Evolutionary conservation across 768 basidiomycete genomes (phyloP).

Genomic region (Boletales sp.): DNA sequence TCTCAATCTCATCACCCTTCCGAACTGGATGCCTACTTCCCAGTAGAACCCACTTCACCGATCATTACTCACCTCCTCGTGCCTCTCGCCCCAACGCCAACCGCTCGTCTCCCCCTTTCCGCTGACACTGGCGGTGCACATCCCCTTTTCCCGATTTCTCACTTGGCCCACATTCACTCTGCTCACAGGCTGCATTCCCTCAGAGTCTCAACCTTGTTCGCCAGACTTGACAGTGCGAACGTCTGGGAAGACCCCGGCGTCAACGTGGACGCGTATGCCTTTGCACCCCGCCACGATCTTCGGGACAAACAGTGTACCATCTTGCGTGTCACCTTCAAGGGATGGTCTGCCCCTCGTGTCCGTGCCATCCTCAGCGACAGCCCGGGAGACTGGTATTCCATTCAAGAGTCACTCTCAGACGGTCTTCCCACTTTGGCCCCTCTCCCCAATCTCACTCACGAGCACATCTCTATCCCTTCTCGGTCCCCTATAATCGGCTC

Average conservation of each 20-base stretch:
- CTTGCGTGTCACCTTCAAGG: slow-evolving; percentile 66
- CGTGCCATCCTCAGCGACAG: slow-evolving; percentile 67
- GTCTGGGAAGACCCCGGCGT: slow-evolving; percentile 55
- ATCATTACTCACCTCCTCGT: slow-evolving; percentile 69
- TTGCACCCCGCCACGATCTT: slow-evolving; percentile 36
- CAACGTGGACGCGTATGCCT: slow-evolving; percentile 58
- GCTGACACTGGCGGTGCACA: slow-evolving; percentile 18
- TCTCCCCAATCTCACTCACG: slow-evolving; percentile 1
- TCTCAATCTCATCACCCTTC: slow-evolving; percentile 18
- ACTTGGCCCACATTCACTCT: slow-evolving; percentile 49
- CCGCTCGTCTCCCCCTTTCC: slow-evolving; percentile 58
- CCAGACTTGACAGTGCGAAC: slow-evolving; percentile 62
- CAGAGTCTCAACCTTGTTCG: slow-evolving; percentile 65
- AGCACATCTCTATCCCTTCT: not conserved
- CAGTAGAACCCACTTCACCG: slow-evolving; percentile 28
- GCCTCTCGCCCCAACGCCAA: slow-evolving; percentile 74
- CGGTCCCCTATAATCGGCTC: slow-evolving; percentile 4
- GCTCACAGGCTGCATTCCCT: slow-evolving; percentile 54
- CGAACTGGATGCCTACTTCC: slow-evolving; percentile 64
- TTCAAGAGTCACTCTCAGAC: slow-evolving; percentile 50
- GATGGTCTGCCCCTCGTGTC: slow-evolving; percentile 69
- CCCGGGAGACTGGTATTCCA: slow-evolving; percentile 69
- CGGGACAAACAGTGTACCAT: slow-evolving; percentile 58
- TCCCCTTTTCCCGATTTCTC: slow-evolving; percentile 50
- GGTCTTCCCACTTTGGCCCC: slow-evolving; percentile 4